Percentiles rank a stretch among this genome's conserved stretches.
Conservation (phyloP, 1,284 basidiomycete genomes). For the Microbotryum silenes-acaulis region DNA sequence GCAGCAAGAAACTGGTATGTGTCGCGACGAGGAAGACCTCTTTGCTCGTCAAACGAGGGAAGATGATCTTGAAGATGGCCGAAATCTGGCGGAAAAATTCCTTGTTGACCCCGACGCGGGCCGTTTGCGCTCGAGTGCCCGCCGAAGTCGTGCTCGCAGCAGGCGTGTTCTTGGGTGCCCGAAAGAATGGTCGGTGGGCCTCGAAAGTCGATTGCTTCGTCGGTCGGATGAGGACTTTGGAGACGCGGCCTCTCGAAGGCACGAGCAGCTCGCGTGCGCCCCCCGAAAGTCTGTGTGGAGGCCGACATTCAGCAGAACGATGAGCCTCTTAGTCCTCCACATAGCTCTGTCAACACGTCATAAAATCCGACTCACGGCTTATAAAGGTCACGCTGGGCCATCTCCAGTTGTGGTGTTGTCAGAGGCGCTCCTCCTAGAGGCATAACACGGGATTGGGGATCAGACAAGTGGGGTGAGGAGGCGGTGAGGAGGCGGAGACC, state of each 20-base stretch:
- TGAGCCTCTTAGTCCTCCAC: no score
- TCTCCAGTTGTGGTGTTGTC: conserved; percentile 33
- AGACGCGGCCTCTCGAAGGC: conserved; percentile 32
- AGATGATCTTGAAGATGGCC: conserved; percentile 66
- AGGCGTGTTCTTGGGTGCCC: conserved; percentile 3
- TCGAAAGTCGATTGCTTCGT: conserved; percentile 39
- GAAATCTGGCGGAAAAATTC: conserved; percentile 70
- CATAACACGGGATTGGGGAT: no score
- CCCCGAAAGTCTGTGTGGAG: conserved; percentile 17
- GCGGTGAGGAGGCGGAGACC: no score
- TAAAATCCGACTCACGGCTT: conserved; percentile 8
- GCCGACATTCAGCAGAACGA: background rate
- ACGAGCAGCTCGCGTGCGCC: conserved; percentile 35
- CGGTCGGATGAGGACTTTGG: conserved; percentile 40
- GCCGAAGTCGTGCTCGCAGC: background rate
- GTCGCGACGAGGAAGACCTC: conserved; percentile 68
- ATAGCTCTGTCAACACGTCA: no score
- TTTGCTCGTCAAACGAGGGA: conserved; percentile 58
- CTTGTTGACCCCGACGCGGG: conserved; percentile 58
- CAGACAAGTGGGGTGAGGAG: no score
- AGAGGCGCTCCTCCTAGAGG: conserved; percentile 6
- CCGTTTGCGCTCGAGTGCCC: background rate
- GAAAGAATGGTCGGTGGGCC: conserved; percentile 36
- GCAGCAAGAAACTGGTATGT: conserved; percentile 80
- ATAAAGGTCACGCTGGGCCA: conserved; percentile 32